Base-by-base conservation (phyloP, 2,329 filamentous ascomycete genomes). In the Shiraia bambusicola region DNA sequence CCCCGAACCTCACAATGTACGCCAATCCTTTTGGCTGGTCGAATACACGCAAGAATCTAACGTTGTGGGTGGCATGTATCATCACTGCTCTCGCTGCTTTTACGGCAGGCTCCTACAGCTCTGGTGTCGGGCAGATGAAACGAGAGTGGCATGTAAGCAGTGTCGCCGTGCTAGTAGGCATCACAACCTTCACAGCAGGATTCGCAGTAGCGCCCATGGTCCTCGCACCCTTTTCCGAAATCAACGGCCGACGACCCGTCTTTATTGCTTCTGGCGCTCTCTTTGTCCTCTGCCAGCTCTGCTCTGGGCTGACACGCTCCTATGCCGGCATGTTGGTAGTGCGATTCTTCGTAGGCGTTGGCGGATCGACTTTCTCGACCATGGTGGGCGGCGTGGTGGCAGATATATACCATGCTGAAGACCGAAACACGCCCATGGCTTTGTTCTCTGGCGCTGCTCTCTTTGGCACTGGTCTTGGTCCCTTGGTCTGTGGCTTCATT, bases 321-420 rank as follows among this genome's bases (percentile, higher is more conserved):
- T 81, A 87, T 49, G 80, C 79, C 0, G 88, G 86, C 2, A 86
- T 95, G 78, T 66, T 95, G 0, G 69, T 90, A 2, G 80, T 83
- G 0, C 80, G 91, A 1, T 87, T 95, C 62, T 76, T 93, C 33
- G 79, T 83, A 8, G 91, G 91, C 1, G 81, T 83, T n/a, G 87
- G 87, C 6, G 84, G 81, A 5, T 89, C 84, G 34, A 82, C 79
- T 0, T 95, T 94, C 62, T 89, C 86, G 31, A 93, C 88, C 15
- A 91, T 95, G 78, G 86, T 95, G 0, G 91, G 91, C n/a, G 91
- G 91, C 3, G 87, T 96, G 3, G 85, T 96, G 28, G 86, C 86
- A 36, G 91, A 96, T 60, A 80, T 95, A 44, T 95, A 90, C 71
- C 80, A 84, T 34, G 82, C 87, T 8, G 73, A 87, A 45, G 83